Base-by-base conservation (phyloP, 805 yeast genomes). In the Starmera pachycereana region DNA sequence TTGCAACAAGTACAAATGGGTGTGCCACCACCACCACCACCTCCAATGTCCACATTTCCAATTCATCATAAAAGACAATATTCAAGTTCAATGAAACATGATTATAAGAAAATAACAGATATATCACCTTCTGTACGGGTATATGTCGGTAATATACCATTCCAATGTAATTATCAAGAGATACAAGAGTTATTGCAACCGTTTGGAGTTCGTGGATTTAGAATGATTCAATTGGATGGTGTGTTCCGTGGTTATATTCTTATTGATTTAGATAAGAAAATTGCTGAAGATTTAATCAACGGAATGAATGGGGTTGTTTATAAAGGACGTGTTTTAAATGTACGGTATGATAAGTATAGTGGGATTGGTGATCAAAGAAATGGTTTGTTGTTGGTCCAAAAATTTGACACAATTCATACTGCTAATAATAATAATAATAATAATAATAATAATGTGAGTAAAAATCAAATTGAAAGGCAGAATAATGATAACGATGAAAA, bases 281-380 rank as follows among this genome's bases (percentile, higher is more conserved):
- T 22, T 22, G 27, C 27, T 4, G 27, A 22, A 22, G 27, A 5
- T 22, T 22, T 22, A 22, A 77, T 80, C 35, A 58, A 62, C 22
- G 41, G 53, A 33, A 74, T 78, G 48, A 72, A 80, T 51, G 74
- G 73, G 11, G 49, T 53, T 3, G 62, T 54, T n/a, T 81, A 78
- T 49, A 72, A 74, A 51, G 84, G 85, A 1, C 60, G 88, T 32
- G 59, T 64, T 7, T 57, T 80, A 28, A 75, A 80, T 4, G 86
- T 80, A 2, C 56, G 86, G 19, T 76, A 63, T 50, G 86, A 80
- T 50, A 66, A 68, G 45, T 70, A 62, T 43, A 78, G 79, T 1
- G n/a, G 29, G 25, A n/a, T 12, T 8, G 12, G 12, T 29, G n/a
- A 29, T 12, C 67, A 34, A 28, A 34, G 30, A 19, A 35, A 34